Evolutionary conservation across 495 filamentous ascomycete genomes (phyloP).

Genomic region (Neurospora terricola): DNA sequence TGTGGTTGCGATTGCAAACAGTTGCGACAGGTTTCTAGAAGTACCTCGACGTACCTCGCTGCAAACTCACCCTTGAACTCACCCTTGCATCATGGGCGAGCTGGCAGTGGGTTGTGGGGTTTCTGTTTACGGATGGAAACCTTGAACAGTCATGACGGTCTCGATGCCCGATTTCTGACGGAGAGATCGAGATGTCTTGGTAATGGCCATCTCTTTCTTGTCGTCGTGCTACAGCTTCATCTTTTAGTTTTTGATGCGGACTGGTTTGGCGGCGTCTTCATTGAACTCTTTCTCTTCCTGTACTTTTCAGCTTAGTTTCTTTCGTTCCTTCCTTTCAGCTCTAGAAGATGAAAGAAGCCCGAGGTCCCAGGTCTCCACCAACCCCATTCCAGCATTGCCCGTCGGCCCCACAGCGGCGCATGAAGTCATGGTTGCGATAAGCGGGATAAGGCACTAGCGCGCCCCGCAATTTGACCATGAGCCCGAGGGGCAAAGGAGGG

Average conservation of each 20-base stretch:
- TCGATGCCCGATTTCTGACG: slow-evolving; percentile 4
- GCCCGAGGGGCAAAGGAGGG: slow-evolving; percentile 6
- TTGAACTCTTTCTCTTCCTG: not conserved
- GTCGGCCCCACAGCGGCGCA: not conserved
- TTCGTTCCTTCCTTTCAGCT: not conserved
- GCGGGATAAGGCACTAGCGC: slow-evolving; percentile 11
- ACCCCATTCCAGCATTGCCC: not conserved
- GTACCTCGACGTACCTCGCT: slow-evolving; percentile 5
- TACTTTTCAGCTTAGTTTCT: not conserved
- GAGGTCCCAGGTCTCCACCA: not conserved
- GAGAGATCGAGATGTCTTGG: not conserved
- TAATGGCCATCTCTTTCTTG: not conserved
- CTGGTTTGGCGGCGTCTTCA: not conserved
- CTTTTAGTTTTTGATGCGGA: not conserved
- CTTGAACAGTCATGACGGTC: not conserved
- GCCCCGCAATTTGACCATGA: slow-evolving; percentile 12
- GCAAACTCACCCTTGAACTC: not conserved
- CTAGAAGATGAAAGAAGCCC: not conserved
- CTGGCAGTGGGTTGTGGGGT: not conserved
- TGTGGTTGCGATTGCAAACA: not conserved
- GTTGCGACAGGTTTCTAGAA: slow-evolving; percentile 1
- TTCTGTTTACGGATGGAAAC: not conserved
- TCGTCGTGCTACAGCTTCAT: not conserved
- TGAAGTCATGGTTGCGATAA: slow-evolving; percentile 27
- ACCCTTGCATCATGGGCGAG: slow-evolving; percentile 1